Conservation (phyloP, 331 rosid genomes). For the Malus hybrid region DNA sequence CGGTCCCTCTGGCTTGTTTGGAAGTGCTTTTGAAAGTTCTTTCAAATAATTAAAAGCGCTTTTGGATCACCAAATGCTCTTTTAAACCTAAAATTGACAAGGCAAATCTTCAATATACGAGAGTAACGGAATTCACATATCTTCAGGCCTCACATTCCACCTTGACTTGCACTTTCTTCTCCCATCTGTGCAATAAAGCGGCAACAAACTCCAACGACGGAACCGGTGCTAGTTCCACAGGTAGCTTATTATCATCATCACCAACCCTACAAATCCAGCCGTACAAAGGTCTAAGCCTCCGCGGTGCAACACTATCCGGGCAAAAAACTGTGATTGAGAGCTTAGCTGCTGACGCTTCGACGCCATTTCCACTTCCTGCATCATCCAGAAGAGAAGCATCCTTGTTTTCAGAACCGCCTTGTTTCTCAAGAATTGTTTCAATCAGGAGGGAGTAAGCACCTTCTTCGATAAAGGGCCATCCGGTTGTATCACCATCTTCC, state of each 20-base stretch:
- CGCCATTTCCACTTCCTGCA: background rate
- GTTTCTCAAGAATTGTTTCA: background rate
- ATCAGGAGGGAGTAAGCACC: background rate
- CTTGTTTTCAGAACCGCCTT: background rate
- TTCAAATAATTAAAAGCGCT: no score
- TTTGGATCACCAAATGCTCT: no score
- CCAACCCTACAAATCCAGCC: background rate
- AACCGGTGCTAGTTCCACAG: background rate
- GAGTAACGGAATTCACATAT: background rate
- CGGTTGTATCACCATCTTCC: background rate
- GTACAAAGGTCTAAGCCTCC: background rate
- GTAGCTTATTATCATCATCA: background rate
- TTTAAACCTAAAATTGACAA: no score
- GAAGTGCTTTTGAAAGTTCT: no score
- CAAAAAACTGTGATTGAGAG: fast-evolving
- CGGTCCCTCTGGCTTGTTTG: no score
- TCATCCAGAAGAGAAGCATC: background rate
- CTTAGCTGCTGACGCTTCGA: background rate
- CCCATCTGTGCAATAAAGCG: background rate
- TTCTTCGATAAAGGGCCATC: background rate
- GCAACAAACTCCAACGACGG: background rate
- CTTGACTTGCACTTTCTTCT: background rate
- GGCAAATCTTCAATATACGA: no score
- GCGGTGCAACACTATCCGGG: background rate
- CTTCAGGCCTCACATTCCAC: background rate